These are phyloP conservation scores for Diaporthe nobilis DNA, from an alignment of 2,329 filamentous ascomycete species.

Conservation along the genomic window DNA sequence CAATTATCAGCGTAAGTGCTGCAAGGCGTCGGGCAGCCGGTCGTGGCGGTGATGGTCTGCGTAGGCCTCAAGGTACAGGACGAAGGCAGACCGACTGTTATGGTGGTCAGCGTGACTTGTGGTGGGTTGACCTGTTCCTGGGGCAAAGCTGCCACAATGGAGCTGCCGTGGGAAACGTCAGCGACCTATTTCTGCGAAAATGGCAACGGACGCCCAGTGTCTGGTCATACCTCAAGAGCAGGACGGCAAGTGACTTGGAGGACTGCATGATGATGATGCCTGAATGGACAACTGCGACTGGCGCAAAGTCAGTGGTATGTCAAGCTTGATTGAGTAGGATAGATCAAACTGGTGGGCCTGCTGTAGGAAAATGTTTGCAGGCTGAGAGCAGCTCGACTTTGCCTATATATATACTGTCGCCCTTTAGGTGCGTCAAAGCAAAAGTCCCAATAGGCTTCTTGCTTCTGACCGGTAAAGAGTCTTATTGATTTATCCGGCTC, in stretches of 20 bases:
- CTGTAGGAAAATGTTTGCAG: neutral
- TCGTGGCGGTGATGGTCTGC: conserved; percentile 34
- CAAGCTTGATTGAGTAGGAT: neutral
- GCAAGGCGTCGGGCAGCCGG: conserved; percentile 34
- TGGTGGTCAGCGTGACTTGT: neutral
- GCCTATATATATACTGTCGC: neutral
- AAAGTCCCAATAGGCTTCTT: neutral
- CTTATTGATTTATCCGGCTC: neutral
- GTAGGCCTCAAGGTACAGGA: conserved; percentile 33
- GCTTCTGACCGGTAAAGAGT: neutral
- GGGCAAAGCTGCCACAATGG: neutral
- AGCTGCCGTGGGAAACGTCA: neutral
- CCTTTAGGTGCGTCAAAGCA: neutral
- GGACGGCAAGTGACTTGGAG: neutral
- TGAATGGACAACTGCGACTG: neutral
- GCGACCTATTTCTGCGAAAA: too few relatives aligned
- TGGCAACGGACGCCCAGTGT: too few relatives aligned
- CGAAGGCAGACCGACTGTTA: neutral
- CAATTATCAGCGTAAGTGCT: conserved; percentile 10
- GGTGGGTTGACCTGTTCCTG: neutral
- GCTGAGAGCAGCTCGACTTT: neutral
- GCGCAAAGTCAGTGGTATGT: neutral
- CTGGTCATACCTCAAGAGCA: conserved; percentile 2
- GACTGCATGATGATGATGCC: conserved; percentile 6
- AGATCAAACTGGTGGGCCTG: neutral